phyloP scores from a whole-genome alignment of 495 filamentous ascomycete species.

The Penicillium ucsense region DNA sequence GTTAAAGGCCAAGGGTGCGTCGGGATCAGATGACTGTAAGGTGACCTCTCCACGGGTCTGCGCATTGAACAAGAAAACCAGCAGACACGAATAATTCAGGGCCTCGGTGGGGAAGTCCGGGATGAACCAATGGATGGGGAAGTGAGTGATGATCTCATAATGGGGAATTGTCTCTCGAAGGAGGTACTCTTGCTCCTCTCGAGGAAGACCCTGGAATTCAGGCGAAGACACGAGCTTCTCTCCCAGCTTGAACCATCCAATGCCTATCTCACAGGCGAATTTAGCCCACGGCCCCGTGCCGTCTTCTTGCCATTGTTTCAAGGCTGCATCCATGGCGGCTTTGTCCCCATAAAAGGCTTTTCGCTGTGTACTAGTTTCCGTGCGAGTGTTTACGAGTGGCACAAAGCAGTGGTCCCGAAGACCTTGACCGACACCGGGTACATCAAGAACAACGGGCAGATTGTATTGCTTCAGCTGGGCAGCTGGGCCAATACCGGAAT shows the following conservation, averaged over 20 bases:
- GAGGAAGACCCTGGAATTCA: constrained; percentile 34
- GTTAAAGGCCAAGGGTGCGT: constrained; percentile 41
- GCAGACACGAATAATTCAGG: constrained; percentile 12
- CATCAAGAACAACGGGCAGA: constrained; percentile 17
- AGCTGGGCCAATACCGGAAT: constrained; percentile 31
- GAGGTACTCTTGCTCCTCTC: constrained; percentile 24
- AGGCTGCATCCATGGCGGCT: constrained; percentile 24
- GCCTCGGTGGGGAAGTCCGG: constrained; percentile 16
- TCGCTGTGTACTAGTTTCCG: constrained; percentile 11
- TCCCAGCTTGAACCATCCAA: constrained; percentile 35
- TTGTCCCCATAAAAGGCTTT: constrained; percentile 19
- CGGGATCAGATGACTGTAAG: constrained; percentile 42
- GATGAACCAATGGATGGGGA: constrained; percentile 20
- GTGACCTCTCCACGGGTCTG: constrained; percentile 38
- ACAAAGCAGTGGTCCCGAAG: constrained; percentile 20
- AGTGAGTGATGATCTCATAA: constrained; percentile 30
- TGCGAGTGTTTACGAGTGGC: constrained; percentile 12
- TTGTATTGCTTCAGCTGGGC: constrained; percentile 11
- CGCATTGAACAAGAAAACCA: constrained; percentile 18
- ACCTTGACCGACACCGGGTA: constrained; percentile 21
- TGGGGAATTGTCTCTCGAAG: constrained; percentile 31
- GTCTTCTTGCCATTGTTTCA: constrained; percentile 36
- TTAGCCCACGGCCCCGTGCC: constrained; percentile 35
- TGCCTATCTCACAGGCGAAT: constrained; percentile 29
- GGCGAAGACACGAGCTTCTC: constrained; percentile 21